Base-by-base conservation (phyloP, 2,329 filamentous ascomycete species). In the Botrytis elliptica region DNA sequence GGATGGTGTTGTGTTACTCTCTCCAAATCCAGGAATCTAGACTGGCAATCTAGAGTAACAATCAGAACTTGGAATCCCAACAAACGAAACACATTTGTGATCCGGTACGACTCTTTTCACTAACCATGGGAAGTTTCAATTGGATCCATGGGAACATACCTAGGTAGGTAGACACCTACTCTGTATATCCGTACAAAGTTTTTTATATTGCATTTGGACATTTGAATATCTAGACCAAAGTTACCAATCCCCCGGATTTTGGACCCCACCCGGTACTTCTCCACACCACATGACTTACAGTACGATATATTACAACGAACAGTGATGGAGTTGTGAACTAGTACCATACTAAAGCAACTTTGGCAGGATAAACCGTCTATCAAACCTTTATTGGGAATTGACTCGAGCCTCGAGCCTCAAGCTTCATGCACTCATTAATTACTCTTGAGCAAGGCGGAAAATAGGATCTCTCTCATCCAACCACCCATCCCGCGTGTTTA, bases 281-380 rank as follows among this genome's bases (percentile, higher is more conserved):
- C 66, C 66, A 68, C 66, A 57, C 66, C 66, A 68, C 66, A 57
- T 68, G 66, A 68, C 66, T 68, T 68, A 57, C 66, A 49, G 42
- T 46, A 42, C 52, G n/a, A 63, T 63, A 60, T 60, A 36, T 64
- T 20, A 40, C 40, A 64, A 44, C 40, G 25, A 33, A 46, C 40
- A 46, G 42, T 20, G 22, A 46, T 44, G 40, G 29, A 14, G 42
- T 20, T 16, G 22, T 14, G 42, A 42, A 33, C 36, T 40, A 68
- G n/a, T n/a, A 25, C 22, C 33, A 9, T 55, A 29, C 65, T 29
- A 52, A 67, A 55, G 25, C 33, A 65, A 25, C 20, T 46, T 46
- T 46, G n/a, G n/a, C n/a, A 52, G 44, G 22, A 67, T 55, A 29
- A 55, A 4, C 46, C 49, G 36, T 42, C 6, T 38, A 52, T 67